phyloP scores from a whole-genome alignment of 345 rosid species.

The Lepidium aucheri region DNA sequence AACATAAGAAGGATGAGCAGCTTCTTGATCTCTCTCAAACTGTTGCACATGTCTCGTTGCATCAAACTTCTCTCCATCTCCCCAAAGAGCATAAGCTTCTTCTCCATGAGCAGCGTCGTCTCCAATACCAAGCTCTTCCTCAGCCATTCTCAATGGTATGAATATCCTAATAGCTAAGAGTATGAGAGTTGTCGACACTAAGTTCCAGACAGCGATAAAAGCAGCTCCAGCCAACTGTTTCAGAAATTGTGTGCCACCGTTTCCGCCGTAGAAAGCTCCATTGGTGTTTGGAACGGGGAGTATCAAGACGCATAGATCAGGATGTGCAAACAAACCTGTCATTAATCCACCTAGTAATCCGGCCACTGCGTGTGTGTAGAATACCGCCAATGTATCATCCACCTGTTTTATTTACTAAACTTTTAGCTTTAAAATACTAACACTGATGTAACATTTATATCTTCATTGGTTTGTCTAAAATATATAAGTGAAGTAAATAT shows the following conservation, averaged over 20 bases:
- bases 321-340: slow-evolving; percentile 84
- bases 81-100: slow-evolving; percentile 97
- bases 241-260: slow-evolving; percentile 52
- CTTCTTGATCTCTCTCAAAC: slow-evolving; percentile 30
- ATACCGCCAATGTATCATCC: slow-evolving; percentile 83
- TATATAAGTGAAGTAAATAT: not conserved
- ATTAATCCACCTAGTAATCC: slow-evolving; percentile 71
- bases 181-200: slow-evolving; percentile 51
- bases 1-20: slow-evolving; percentile 38
- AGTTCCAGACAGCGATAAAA: slow-evolving; percentile 66
- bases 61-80: slow-evolving; percentile 89
- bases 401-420: slow-evolving; percentile 27
- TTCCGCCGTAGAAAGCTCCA: slow-evolving; percentile 77
- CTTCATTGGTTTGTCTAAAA: no score
- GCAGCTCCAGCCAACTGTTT: slow-evolving; percentile 75
- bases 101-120: slow-evolving; percentile 95
- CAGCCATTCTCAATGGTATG: slow-evolving; percentile 78
- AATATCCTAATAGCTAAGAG: slow-evolving; percentile 46
- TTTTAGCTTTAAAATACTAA: no score
- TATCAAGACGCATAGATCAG: slow-evolving; percentile 42
- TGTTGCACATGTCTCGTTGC: slow-evolving; percentile 44
- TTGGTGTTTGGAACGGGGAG: slow-evolving; percentile 35
- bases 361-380: slow-evolving; percentile 94
- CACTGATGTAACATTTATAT: no score
- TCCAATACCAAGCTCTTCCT: slow-evolving; percentile 67